phyloP scores from a whole-genome alignment of 306 rosid genomes.

The Acacia crassicarpa region DNA sequence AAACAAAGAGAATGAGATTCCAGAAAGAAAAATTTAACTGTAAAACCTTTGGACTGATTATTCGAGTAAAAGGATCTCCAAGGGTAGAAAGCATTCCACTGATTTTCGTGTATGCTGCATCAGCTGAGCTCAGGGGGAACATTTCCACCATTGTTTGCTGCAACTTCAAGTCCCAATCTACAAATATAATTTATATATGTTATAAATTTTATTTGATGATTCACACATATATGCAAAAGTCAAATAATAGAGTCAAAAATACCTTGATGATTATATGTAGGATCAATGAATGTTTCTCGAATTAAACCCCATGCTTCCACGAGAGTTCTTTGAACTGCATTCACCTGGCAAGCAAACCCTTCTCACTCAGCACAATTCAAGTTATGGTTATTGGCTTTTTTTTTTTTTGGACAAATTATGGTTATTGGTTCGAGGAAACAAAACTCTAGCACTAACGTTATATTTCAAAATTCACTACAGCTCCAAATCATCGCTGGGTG shows the following conservation, averaged over 20 bases:
- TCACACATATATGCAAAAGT: not conserved
- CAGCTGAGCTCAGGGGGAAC: constrained; percentile 87
- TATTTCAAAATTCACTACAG: not conserved
- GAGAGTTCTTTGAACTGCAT: constrained; percentile 94
- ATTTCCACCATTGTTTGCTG: constrained; percentile 99
- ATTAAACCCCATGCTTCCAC: constrained; percentile 99
- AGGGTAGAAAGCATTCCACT: constrained; percentile 98
- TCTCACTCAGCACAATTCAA: constrained; percentile 28
- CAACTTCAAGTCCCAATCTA: constrained; percentile 93
- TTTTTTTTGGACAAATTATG: too few relatives aligned
- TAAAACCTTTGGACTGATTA: constrained; percentile 87
- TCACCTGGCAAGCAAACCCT: constrained; percentile 66
- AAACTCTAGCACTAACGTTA: not conserved
- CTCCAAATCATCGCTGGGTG: not conserved
- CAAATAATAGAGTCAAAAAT: constrained; percentile 9
- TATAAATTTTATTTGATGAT: not conserved
- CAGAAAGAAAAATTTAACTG: constrained; percentile 9
- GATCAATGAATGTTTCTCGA: constrained; percentile 90
- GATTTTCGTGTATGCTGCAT: constrained; percentile 87
- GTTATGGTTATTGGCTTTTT: constrained; percentile 5
- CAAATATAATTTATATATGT: constrained; percentile 8
- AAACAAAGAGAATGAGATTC: constrained; percentile 20
- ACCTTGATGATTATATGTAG: constrained; percentile 98
- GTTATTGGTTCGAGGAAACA: constrained; percentile 4
- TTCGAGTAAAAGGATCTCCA: constrained; percentile 95